Base-by-base conservation (phyloP, 2,329 filamentous ascomycete species). In the Trematosphaeria pertusa region DNA sequence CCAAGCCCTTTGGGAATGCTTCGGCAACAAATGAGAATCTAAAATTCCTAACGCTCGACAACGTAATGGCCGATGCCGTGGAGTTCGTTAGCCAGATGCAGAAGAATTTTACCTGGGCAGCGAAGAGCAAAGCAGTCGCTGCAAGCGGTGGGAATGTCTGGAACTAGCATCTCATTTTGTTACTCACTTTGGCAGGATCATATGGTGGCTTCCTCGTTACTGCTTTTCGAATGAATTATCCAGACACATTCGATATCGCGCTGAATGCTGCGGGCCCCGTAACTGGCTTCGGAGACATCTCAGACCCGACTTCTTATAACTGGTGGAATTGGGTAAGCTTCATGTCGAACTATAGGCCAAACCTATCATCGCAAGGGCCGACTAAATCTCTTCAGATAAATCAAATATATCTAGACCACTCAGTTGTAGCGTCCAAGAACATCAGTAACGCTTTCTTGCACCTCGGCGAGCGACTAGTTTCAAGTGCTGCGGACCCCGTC, bases 31-130 rank as follows among this genome's bases (percentile, higher is more conserved):
- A 11, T 28, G 43, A 32, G 17, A 41, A 41, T 24, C 21, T 40
- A 12, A 34, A 34, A 17, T 46, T 28, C 37, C 37, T 46, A 19
- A 46, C 35, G 15, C 43, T 46, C 10, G 43, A 46, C 10, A 46
- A 46, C 20, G 32, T 46, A 5, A 46, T 46, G 43, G 28, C 9
- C 4, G 36, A 46, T 28, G 43, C 35, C 6, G 43, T 30, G 9
- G 32, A 40, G n/a, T 41, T 46, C 18, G 20, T 46, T 21, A 24
- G 14, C 6, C 35, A 40, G 26, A 4, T 46, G 7, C 32, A 37
- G 21, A 12, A 4, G 4, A 46, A 41, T 18, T 18, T 33, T 8
- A 30, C 43, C 6, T 36, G 26, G 3, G 43, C 36, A 5, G 21
- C 10, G 6, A 28, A 46, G 5, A 41, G 36, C 19, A 46, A 46